Evolutionary conservation across 495 filamentous ascomycete genomes (phyloP).

Genomic region (Corynascus novoguineensis): DNA sequence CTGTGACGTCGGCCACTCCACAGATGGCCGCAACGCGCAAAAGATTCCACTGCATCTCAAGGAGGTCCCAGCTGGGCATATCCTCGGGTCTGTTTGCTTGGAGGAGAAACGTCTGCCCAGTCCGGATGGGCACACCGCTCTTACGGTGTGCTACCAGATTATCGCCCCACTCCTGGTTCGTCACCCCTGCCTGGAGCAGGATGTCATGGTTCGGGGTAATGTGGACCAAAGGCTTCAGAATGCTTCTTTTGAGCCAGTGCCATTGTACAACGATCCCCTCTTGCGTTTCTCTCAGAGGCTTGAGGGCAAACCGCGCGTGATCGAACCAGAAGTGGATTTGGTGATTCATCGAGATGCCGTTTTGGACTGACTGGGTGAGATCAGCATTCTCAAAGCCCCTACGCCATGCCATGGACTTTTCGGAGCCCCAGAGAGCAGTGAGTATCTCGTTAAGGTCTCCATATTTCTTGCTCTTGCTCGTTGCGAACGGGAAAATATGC

Average conservation of each 20-base stretch:
- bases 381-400: background rate
- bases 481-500: conserved; percentile 15
- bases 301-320: conserved; percentile 11
- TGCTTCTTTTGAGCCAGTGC: conserved; percentile 14
- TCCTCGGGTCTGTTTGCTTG: background rate
- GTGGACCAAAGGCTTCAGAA: background rate
- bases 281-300: conserved; percentile 10
- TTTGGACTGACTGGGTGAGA: conserved; percentile 12
- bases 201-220: background rate
- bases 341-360: conserved; percentile 13
- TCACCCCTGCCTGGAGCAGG: background rate
- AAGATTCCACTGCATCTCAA: background rate
- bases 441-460: conserved; percentile 1
- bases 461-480: conserved; percentile 11
- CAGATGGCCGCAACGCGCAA: background rate
- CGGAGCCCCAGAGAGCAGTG: conserved; percentile 4
- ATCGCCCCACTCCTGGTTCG: background rate
- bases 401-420: conserved; percentile 7
- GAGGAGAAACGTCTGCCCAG: background rate
- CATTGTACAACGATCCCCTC: conserved; percentile 14
- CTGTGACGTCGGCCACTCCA: background rate
- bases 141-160: background rate
- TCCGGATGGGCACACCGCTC: background rate
- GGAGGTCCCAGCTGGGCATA: background rate
- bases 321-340: conserved; percentile 16